Evolutionary conservation across 768 basidiomycete species (phyloP).

Genomic region (Agrocybe pediades): DNA sequence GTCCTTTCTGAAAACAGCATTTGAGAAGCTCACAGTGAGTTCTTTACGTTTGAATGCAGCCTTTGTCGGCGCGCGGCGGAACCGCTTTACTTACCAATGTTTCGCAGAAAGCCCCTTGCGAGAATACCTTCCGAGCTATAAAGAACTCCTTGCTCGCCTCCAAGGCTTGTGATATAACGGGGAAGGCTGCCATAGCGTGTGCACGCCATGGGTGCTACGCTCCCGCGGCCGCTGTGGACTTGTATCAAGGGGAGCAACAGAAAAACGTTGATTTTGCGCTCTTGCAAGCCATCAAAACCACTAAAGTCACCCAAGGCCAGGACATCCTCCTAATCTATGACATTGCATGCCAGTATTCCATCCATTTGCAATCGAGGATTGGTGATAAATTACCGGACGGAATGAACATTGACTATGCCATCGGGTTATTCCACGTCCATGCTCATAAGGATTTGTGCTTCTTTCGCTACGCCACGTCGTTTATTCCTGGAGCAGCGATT

Average conservation of each 20-base stretch:
- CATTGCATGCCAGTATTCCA: slow-evolving; percentile 4
- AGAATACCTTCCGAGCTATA: slow-evolving; percentile 17
- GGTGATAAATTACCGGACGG: background rate
- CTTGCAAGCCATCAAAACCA: slow-evolving; percentile 5
- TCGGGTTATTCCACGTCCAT: slow-evolving; percentile 29
- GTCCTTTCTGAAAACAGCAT: slow-evolving; percentile 7
- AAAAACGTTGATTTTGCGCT: slow-evolving; percentile 23
- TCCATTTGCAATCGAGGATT: background rate
- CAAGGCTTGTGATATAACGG: slow-evolving; percentile 13
- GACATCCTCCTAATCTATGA: slow-evolving; percentile 1
- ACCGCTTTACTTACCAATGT: background rate
- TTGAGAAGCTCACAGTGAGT: slow-evolving; percentile 15
- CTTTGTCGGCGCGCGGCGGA: background rate
- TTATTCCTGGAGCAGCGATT: slow-evolving; percentile 13
- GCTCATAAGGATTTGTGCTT: slow-evolving; percentile 26
- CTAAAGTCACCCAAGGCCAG: slow-evolving; percentile 11
- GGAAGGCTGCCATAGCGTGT: slow-evolving; percentile 15
- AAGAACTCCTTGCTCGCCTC: slow-evolving; percentile 6
- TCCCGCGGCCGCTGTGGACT: slow-evolving; percentile 14
- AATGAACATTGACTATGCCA: slow-evolving; percentile 12
- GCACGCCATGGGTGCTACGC: slow-evolving; percentile 21
- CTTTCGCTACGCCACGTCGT: slow-evolving; percentile 19
- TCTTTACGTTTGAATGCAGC: background rate
- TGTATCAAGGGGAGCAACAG: slow-evolving; percentile 24
- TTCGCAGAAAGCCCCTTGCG: slow-evolving; percentile 15